Evolutionary conservation across 805 yeast species (phyloP).

Genomic region (Barnettozyma sucrosica): DNA sequence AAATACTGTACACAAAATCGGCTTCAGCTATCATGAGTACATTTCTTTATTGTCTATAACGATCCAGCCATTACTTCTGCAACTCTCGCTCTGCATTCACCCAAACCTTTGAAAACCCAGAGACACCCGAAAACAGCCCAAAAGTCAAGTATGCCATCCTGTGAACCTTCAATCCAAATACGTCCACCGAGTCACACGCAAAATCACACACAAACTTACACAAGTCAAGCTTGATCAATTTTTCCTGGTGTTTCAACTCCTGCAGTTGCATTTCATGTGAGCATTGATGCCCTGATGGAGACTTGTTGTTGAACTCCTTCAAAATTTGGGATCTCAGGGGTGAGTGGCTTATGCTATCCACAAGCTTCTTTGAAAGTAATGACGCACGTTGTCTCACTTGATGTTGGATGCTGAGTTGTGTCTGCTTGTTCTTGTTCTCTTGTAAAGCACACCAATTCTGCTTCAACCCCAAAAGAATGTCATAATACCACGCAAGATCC

Average conservation of each 20-base stretch:
- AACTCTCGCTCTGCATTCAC: conserved; percentile 17
- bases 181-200: conserved; percentile 40
- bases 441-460: conserved; percentile 41
- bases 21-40: neutral
- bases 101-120: conserved; percentile 26
- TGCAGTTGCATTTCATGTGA: conserved; percentile 25
- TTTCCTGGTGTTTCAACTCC: conserved; percentile 31
- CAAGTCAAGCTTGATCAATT: conserved; percentile 35
- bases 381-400: conserved; percentile 56
- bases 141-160: conserved; percentile 18
- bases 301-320: conserved; percentile 25
- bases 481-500: conserved; percentile 63
- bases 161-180: conserved; percentile 33
- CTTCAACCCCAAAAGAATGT: conserved; percentile 51
- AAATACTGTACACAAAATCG: neutral
- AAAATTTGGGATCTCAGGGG: conserved; percentile 28
- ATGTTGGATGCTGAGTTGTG: conserved; percentile 49
- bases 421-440: conserved; percentile 41
- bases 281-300: conserved; percentile 12
- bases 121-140: conserved; percentile 22
- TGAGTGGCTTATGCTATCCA: conserved; percentile 22
- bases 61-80: neutral
- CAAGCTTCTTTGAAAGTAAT: conserved; percentile 35
- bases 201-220: conserved; percentile 41
- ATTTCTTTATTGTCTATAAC: conserved; percentile 1